A percentile compares a stretch with the other conserved stretches of the same genome.
These are phyloP conservation scores for Tetrapyrgos nigripes DNA, from an alignment of 1,284 basidiomycete genomes.

Conservation along the genomic window DNA sequence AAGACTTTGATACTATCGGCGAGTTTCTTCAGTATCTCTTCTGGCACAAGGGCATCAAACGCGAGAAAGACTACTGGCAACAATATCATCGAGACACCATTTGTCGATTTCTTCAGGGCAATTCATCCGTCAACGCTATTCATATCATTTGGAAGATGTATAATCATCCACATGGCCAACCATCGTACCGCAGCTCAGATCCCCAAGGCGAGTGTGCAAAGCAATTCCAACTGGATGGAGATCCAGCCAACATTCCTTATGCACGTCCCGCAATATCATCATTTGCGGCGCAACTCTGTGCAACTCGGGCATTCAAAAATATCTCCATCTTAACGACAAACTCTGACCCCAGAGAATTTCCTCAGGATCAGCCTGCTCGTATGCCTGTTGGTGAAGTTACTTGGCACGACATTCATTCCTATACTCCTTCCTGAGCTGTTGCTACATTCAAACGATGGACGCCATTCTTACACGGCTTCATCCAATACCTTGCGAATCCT, in stretches of 20 bases:
- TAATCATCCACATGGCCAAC: not conserved
- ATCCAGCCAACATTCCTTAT: not conserved
- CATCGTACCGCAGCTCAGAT: not conserved
- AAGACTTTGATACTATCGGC: not conserved
- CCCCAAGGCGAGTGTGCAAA: not conserved
- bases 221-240: not conserved
- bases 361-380: not conserved
- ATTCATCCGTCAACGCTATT: not conserved
- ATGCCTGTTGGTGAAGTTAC: not conserved
- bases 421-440: not conserved
- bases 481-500: not conserved
- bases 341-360: not conserved
- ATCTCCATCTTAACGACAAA: not conserved
- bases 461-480: not conserved
- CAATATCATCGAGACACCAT: not conserved
- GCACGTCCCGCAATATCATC: not conserved
- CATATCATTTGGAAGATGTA: slow-evolving; percentile 2
- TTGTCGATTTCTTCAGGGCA: not conserved
- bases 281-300: slow-evolving; percentile 2
- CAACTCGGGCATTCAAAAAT: not conserved
- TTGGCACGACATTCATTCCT: not conserved
- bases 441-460: not conserved
- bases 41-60: not conserved
- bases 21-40: not conserved
- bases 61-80: not conserved